Evolutionary conservation across 2,329 filamentous ascomycete species (phyloP).

Genomic region (Epichloe typhina): DNA sequence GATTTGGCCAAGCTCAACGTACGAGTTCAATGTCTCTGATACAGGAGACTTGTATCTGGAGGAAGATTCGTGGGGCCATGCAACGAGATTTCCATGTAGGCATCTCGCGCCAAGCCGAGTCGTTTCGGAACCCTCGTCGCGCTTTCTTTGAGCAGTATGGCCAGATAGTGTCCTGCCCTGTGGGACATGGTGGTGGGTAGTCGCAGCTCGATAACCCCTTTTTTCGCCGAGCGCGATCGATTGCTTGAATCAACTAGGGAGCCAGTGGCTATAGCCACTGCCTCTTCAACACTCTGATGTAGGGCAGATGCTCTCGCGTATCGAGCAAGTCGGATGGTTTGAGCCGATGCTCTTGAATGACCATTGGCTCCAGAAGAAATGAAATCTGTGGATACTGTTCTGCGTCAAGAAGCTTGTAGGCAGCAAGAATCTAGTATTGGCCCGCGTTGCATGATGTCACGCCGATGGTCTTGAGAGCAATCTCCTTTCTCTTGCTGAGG

Average conservation of each 20-base stretch:
- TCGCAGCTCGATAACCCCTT: not conserved
- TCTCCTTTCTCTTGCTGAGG: constrained; percentile 44
- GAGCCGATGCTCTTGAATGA: too few species aligned
- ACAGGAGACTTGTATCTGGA: not conserved
- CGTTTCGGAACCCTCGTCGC: not conserved
- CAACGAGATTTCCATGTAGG: too few species aligned
- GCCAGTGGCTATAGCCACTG: not conserved
- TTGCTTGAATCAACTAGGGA: not conserved
- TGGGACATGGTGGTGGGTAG: not conserved
- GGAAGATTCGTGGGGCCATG: not conserved
- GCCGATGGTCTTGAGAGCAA: constrained; percentile 44
- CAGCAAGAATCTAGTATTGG: not conserved
- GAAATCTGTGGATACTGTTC: too few species aligned
- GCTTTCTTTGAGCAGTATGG: not conserved
- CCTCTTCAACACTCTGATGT: not conserved
- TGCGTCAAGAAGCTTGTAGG: too few species aligned
- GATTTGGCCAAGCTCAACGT: not conserved
- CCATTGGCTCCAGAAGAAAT: too few species aligned
- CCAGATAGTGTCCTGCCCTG: not conserved
- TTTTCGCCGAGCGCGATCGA: not conserved
- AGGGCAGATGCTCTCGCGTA: not conserved
- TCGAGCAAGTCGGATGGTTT: not conserved
- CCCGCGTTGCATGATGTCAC: constrained; percentile 7
- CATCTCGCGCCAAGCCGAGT: too few species aligned
- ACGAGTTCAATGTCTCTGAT: not conserved